Base-by-base conservation (phyloP, 495 filamentous ascomycete species). In the Aspergillus indologenus region DNA sequence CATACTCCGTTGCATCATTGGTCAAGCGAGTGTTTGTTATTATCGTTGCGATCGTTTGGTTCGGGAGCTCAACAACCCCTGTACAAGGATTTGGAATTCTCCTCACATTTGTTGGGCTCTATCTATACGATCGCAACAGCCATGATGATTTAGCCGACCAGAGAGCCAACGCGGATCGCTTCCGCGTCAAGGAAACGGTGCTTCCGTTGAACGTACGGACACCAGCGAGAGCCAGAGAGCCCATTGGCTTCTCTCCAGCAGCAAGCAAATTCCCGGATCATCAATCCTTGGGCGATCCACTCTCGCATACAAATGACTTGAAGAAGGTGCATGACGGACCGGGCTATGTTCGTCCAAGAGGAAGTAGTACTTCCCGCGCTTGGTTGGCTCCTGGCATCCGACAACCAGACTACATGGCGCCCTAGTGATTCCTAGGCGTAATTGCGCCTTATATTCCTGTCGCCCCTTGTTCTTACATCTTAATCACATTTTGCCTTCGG, bases 11-110 rank as follows among this genome's bases (percentile, higher is more conserved):
- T 40, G 94, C 94, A 22, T 90, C 86, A 42, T 79, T 99, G 49
- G 92, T 98, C 61, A 99, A 99, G 73, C 88, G 94, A 24, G 94
- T 99, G 8, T 97, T 96, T 68, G 94, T 99, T 61, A 96, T 99
- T 66, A 82, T 91, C 53, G 90, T 94, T 63, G 91, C 94, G 6
- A 94, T 99, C 62, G 72, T 98, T 56, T 98, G 93, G 93, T 99
- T 97, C 77, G 89, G 92, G 53, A 96, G 85, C 67, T 80, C 84
- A 17, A 96, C 93, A 5, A 96, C 91, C 11, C 75, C 77, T 8
- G 68, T 94, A 42, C 94, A 99, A 72, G 91, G 83, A 9, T 75
- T 87, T 48, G 94, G 94, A 21, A 96, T 99, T 66, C 80, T 68
- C 20, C 83, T 98, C 47, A 98, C 94, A 0, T 97, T 97, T 68